Evolutionary conservation across 495 filamentous ascomycete species (phyloP), one percentile per base, ranked within the genome.

Genomic region (Podospora didyma): DNA sequence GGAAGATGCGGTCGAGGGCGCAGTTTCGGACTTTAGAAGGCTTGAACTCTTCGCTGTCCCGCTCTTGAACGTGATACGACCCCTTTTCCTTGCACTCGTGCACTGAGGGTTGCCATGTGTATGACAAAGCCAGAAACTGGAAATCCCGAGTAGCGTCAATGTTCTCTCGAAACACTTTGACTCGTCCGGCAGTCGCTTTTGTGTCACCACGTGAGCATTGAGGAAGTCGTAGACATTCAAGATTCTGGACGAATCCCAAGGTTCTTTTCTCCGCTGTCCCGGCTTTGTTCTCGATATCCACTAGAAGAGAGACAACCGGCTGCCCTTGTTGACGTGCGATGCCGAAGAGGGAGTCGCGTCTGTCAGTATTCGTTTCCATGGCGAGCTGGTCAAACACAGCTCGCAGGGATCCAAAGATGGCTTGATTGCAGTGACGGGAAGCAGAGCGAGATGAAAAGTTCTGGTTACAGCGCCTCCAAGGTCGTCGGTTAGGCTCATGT

Each of bases 241-340:
- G 39, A 42, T 42, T 7, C n/a, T 42, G 6, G 39, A 42, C 1
- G 12, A 42, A 42, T 7, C 2, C 39, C 39, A 42, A 42, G 12
- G 12, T 10, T 37, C 34, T 37, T 42, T 42, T 42, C 39, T 7
- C 39, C 1, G 6, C 7, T 2, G 12, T 7, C 39, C 6, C 39
- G 6, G 6, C 7, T 7, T 42, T 16, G 1, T 42, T 22, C 44
- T 37, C 22, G 44, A 55, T 48, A 17, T 23, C 44, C 21, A 52
- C 21, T 14, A 58, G 37, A 46, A 52, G 55, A 17, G 55, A 39
- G 41, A 58, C 23, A 51, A 52, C 46, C 12, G 55, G 45, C 34
- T 37, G 20, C 7, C 35, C 21, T 28, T 50, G 35, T 22, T 51
- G 31, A 23, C 24, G 24, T 20, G 44, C 45, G 47, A 59, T 53